Conservation (phyloP, 768 basidiomycete species). For the Collybia sordida region DNA sequence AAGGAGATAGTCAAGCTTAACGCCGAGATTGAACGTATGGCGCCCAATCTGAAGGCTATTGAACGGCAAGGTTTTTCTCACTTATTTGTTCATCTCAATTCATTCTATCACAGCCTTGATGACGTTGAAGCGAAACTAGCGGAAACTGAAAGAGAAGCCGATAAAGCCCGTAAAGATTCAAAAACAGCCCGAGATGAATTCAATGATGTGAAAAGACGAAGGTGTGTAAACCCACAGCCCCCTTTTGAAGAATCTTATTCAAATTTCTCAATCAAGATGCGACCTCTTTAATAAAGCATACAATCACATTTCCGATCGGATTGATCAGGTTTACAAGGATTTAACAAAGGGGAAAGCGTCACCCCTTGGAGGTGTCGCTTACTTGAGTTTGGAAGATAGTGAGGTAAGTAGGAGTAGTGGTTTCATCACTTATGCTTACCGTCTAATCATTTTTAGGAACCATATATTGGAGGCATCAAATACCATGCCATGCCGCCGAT, state of each 20-base stretch:
- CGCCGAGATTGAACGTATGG: constrained; percentile 88
- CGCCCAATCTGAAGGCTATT: constrained; percentile 96
- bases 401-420: constrained; percentile 58
- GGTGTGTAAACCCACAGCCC: constrained; percentile 40
- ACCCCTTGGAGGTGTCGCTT: constrained; percentile 95
- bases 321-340: constrained; percentile 97
- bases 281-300: constrained; percentile 96
- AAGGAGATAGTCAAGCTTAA: constrained; percentile 67
- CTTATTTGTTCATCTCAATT: background rate
- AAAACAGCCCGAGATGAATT: constrained; percentile 90
- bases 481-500: constrained; percentile 99
- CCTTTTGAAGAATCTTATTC: background rate
- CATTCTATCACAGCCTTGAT: constrained; percentile 56
- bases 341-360: constrained; percentile 93
- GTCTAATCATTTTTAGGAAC: constrained; percentile 28
- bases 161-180: constrained; percentile 87
- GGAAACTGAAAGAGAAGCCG: constrained; percentile 91
- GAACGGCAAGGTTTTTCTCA: constrained; percentile 58
- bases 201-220: constrained; percentile 79
- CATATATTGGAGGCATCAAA: constrained; percentile 87
- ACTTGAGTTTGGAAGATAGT: constrained; percentile 92
- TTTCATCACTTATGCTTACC: background rate
- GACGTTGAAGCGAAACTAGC: constrained; percentile 82
- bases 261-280: constrained; percentile 32
- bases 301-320: constrained; percentile 91